phyloP scores from a whole-genome alignment of 306 rosid species.

The Betula pendula region DNA sequence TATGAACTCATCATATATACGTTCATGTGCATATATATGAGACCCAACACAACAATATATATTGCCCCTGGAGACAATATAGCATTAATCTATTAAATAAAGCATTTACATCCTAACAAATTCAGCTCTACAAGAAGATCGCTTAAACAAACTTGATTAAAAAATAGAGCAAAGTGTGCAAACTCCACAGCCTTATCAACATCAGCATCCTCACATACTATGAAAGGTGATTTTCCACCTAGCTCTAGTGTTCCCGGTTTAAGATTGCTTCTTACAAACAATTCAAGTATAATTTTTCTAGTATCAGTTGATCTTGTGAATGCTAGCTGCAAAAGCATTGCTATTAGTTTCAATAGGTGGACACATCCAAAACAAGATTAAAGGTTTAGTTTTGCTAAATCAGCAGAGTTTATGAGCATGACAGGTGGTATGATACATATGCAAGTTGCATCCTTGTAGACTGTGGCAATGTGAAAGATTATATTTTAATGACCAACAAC shows the following conservation, averaged over 20 bases:
- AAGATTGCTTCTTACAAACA: constrained; percentile 87
- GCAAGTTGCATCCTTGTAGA: not conserved
- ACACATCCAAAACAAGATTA: constrained; percentile 13
- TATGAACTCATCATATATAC: constrained; percentile 82
- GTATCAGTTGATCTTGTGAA: constrained; percentile 89
- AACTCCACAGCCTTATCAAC: constrained; percentile 76
- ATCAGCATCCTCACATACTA: constrained; percentile 81
- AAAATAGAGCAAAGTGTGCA: constrained; percentile 91
- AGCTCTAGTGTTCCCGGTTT: constrained; percentile 91
- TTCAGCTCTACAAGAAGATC: constrained; percentile 5
- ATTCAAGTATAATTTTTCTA: constrained; percentile 64
- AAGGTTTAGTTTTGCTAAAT: not conserved
- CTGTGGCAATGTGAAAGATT: not conserved
- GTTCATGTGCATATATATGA: constrained; percentile 85
- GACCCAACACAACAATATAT: constrained; percentile 97
- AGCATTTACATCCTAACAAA: constrained; percentile 1
- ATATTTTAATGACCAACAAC: not conserved
- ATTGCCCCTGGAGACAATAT: constrained; percentile 69
- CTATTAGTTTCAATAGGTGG: not conserved
- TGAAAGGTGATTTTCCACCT: constrained; percentile 97
- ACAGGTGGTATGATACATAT: not conserved
- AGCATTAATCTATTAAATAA: not conserved
- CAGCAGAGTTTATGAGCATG: not conserved
- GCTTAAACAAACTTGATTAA: constrained; percentile 67
- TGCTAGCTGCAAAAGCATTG: constrained; percentile 60